Percentiles rank a stretch among this genome's conserved stretches.
Evolutionary conservation across 2,329 filamentous ascomycete genomes (phyloP).

Genomic region (Colletotrichum magnum): DNA sequence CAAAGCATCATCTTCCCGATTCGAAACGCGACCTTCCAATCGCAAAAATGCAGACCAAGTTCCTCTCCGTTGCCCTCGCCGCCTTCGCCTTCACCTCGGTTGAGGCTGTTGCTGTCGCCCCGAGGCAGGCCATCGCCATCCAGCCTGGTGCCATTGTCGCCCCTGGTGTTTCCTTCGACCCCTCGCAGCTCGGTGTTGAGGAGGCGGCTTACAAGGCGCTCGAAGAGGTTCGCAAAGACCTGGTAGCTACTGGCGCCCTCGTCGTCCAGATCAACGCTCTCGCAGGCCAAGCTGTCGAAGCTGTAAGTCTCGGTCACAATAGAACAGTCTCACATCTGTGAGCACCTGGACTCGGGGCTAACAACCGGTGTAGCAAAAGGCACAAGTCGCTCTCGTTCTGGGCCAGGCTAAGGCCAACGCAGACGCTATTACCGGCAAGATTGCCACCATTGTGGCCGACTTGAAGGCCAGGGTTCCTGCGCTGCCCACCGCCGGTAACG

Average conservation of each 20-base stretch:
- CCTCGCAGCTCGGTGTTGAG: neutral
- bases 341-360: neutral
- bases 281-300: neutral
- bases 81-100: slow-evolving; percentile 32
- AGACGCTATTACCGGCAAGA: neutral
- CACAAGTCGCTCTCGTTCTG: slow-evolving; percentile 10
- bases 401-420: slow-evolving; percentile 14
- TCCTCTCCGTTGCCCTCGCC: slow-evolving; percentile 36
- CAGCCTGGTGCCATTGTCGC: slow-evolving; percentile 5
- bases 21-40: neutral
- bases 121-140: slow-evolving; percentile 11
- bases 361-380: slow-evolving; percentile 1
- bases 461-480: neutral
- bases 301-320: neutral
- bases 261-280: slow-evolving; percentile 14
- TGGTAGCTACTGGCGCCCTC: neutral
- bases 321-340: neutral
- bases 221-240: neutral
- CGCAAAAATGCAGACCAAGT: slow-evolving; percentile 39
- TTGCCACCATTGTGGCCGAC: neutral
- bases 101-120: slow-evolving; percentile 11
- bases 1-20: neutral
- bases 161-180: slow-evolving; percentile 3
- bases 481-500: neutral
- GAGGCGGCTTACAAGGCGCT: neutral